Evolutionary conservation across 257 asterid species (phyloP), one percentile per base, ranked within the genome.

Genomic region (Forsythia suspensa): DNA sequence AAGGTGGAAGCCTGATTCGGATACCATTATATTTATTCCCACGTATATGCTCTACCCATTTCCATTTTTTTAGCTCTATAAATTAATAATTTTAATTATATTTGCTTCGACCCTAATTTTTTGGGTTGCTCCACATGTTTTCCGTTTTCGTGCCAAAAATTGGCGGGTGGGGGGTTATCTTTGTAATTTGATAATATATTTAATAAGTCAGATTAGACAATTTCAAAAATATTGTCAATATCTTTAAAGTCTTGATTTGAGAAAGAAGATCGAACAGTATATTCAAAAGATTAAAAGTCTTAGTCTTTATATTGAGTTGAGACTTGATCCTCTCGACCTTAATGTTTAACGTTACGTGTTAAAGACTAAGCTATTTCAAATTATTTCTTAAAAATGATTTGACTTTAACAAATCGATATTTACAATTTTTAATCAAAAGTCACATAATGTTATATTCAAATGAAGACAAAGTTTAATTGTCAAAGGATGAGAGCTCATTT

Each of bases 1-100:
- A 44, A 20, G 76, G 83, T 86, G 90, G 81, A 81, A 80, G 75
- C 81, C 61, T 80, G 86, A 80, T 71, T 84, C 40, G 85, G 88
- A 86, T 80, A 86, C 40, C 90, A 84, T 68, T 55, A 73, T 74
- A 80, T 11, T 76, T 48, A 37, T 10, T 40, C 16, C 3, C 34
- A 29, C 34, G 2, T 29, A 29, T 29, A 29, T 65, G 74, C 61
- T 57, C 76, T 70, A 55, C 51, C 52, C 34, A 8, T 39, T 38
- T 29, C 65, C 24, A 16, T 12, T 18, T 18, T 59, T 59, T 59
- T 57, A 24, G 7, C 11, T 59, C 20, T 16, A 55, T 55, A 18
- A 55, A 55, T 55, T 34, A 59, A 59, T 20, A 6, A 20, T 55
- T 59, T 7, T 36, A 20, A 59, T 59, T n/a, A n/a, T 59, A 59